Conservation (phyloP, 2,329 filamentous ascomycete species). For the Apiospora arundinis region DNA sequence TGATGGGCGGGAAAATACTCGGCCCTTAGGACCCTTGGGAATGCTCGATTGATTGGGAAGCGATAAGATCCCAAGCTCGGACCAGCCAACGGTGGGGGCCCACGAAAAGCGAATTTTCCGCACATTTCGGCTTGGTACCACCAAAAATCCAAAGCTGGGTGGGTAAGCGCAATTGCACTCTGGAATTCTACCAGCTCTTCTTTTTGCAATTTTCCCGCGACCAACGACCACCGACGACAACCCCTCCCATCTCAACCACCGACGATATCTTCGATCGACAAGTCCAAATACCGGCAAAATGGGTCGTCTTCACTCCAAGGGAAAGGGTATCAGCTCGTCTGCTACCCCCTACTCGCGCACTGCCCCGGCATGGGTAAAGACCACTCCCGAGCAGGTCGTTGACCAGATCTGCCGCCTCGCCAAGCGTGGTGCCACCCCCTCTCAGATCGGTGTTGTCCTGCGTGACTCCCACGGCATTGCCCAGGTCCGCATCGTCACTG, state of each 20-base stretch:
- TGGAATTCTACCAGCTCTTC: conserved; percentile 10
- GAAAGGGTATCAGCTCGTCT: conserved; percentile 98
- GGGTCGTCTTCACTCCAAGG: conserved; percentile 99
- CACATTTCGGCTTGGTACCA: conserved; percentile 17
- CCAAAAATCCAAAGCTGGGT: conserved; percentile 16
- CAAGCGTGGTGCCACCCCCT: conserved; percentile 97
- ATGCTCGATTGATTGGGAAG: conserved; percentile 7
- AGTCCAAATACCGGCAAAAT: conserved; percentile 64
- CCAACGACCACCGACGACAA: conserved; percentile 28
- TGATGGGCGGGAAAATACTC: conserved; percentile 13
- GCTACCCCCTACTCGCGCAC: conserved; percentile 96
- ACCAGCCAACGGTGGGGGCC: neutral
- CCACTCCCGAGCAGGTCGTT: conserved; percentile 96
- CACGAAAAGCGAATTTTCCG: conserved; percentile 14
- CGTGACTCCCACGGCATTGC: conserved; percentile 98
- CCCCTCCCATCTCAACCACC: conserved; percentile 30
- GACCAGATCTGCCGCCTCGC: conserved; percentile 99
- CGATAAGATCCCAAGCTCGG: neutral
- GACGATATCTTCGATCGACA: conserved; percentile 24
- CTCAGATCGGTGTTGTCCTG: conserved; percentile 98
- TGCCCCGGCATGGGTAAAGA: conserved; percentile 96
- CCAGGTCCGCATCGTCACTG: conserved; percentile 96
- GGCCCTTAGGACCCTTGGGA: neutral
- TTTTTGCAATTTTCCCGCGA: conserved; percentile 26
- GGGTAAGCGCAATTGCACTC: conserved; percentile 19